Evolutionary conservation across 768 basidiomycete genomes (phyloP), one percentile per base, ranked within the genome.

Genomic region (Tricholoma hemisulphureum): DNA sequence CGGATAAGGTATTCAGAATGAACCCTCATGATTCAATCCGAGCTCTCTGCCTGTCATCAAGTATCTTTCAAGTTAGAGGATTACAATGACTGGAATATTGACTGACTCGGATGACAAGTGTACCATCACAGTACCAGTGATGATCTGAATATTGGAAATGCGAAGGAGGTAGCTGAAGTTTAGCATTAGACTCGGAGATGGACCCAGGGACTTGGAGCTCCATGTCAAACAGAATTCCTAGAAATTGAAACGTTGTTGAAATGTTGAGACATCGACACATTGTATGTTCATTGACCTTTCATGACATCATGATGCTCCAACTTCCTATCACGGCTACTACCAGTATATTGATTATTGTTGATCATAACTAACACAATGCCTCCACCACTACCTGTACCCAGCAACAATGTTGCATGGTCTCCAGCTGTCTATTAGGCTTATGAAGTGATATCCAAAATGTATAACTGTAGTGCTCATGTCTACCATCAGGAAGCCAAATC

Each of bases 341-440:
- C 32, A 39, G 14, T n/a, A n/a, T n/a, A 39, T 39, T 16, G 16
- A 39, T 39, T n/a, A 39, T 39, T 16, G n/a, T n/a, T n/a, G n/a
- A n/a, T n/a, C n/a, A n/a, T 6, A 31, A 31, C 5, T 10, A 34
- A 10, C 3, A 7, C 46, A 49, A 34, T 34, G 32, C 50, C 70
- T 31, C 61, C 59, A 11, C 54, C 58, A 9, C 24, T 35, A 23
- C 46, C 58, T 48, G 41, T 45, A 39, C 60, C 51, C 10, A 31
- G 29, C 18, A 32, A 26, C 18, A 6, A 21, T 50, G 21, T 2
- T 9, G 7, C 51, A 21, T 57, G 56, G 56, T 45, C 56, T 9
- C 56, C 50, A 1, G 26, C 20, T 31, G 48, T 54, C 28, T 41
- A 57, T 43, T 8, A 32, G 18, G 45, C 52, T 41, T 37, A 32